phyloP scores from a whole-genome alignment of 2,329 filamentous ascomycete species.

The Fusarium stilboides region DNA sequence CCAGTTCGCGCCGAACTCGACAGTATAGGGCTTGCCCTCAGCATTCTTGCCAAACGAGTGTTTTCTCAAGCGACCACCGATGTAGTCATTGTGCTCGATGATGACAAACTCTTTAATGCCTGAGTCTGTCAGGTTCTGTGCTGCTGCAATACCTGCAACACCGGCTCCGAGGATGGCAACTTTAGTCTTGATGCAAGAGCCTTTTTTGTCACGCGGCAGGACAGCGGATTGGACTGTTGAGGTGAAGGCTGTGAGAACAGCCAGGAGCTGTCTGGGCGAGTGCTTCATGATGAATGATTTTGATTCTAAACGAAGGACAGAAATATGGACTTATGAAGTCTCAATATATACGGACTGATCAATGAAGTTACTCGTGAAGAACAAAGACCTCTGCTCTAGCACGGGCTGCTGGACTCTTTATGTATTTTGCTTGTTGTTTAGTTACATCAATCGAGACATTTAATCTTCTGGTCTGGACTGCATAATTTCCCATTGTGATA shows the following conservation, averaged over 20 bases:
- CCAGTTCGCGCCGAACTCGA: constrained; percentile 81
- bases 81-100: constrained; percentile 72
- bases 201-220: constrained; percentile 8
- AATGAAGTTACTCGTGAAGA: neutral
- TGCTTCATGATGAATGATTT: constrained; percentile 2
- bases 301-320: neutral
- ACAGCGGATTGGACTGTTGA: neutral
- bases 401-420: constrained; percentile 4
- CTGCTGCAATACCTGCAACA: constrained; percentile 74
- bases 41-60: constrained; percentile 67
- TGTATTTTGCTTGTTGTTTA: neutral
- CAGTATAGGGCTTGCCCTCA: constrained; percentile 67
- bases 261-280: constrained; percentile 10
- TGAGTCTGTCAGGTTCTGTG: constrained; percentile 73
- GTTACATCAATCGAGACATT: neutral
- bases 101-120: constrained; percentile 76
- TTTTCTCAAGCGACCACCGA: constrained; percentile 75
- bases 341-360: neutral
- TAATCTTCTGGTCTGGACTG: neutral
- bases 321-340: neutral
- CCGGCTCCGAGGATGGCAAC: constrained; percentile 67
- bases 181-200: constrained; percentile 50
- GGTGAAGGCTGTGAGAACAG: constrained; percentile 1
- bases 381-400: accelerated
- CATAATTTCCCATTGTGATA: neutral